Conservation (phyloP, 352 stramenopile genomes). For the Globisporangium cylindrosporum region DNA sequence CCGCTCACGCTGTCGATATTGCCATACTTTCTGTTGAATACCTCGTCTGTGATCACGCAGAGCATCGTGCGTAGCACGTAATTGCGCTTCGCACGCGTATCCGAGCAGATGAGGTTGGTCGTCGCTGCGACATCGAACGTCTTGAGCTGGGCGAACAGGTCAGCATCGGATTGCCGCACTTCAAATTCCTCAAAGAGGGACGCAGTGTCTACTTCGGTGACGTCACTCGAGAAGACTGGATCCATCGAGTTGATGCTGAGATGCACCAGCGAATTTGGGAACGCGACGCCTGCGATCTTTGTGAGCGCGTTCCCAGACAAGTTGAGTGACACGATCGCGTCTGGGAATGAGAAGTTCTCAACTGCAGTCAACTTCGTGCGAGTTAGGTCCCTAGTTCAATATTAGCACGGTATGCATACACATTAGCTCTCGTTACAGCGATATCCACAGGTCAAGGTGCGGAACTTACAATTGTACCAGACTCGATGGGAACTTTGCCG, state of each 20-base stretch:
- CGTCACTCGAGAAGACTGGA: conserved; percentile 2
- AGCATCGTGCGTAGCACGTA: conserved; percentile 44
- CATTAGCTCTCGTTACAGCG: background rate
- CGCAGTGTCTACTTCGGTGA: background rate
- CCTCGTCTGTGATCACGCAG: conserved; percentile 36
- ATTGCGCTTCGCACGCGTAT: conserved; percentile 23
- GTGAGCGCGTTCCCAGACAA: conserved; percentile 35
- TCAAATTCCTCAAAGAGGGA: conserved; percentile 36
- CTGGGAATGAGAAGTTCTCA: conserved; percentile 33
- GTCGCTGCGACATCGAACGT: conserved; percentile 12
- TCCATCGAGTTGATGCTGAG: conserved; percentile 23
- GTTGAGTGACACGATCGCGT: conserved; percentile 30
- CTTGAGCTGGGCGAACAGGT: conserved; percentile 20
- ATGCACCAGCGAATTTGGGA: conserved; percentile 24
- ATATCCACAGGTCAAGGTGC: background rate
- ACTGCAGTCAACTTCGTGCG: conserved; percentile 27
- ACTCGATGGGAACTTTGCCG: conserved; percentile 21
- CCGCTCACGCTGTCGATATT: conserved; percentile 9
- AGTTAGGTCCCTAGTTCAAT: conserved; percentile 13
- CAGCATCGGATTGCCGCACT: conserved; percentile 31
- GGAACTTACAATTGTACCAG: conserved; percentile 33
- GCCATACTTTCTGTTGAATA: conserved; percentile 36
- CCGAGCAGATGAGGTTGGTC: conserved; percentile 23
- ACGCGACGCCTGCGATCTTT: conserved; percentile 31
- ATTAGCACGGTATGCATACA: background rate